Base-by-base conservation (phyloP, 2,329 filamentous ascomycete species). In the Incumbomyces lentus region DNA sequence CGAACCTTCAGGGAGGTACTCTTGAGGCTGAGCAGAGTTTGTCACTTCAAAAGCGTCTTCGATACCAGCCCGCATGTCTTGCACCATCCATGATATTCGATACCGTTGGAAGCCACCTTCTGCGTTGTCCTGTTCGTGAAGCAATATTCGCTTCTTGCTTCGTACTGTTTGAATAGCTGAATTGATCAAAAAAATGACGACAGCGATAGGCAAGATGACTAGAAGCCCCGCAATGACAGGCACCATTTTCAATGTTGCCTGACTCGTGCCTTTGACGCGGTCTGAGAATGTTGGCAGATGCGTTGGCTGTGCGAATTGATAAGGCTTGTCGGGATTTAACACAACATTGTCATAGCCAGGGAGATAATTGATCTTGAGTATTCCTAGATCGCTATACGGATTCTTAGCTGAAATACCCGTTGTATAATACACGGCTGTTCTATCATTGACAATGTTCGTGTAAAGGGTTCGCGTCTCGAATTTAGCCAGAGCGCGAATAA, bases 381-480 rank as follows among this genome's bases (percentile, higher is more conserved):
- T 76, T 16, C 81, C 75, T 13, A 84, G 60, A 52, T 88, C 73
- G 0, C 73, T 73, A 59, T 80, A 96, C 0, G 88, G 89, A 58
- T 96, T 86, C 0, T 74, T 84, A 58, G 80, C 81, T 18, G 81
- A 74, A 38, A 95, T 86, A 16, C 73, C 74, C 0, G 87, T 86
- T 0, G 90, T 95, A 62, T 90, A 95, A 65, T 85, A 86, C 1
- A 82, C 78, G 3, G 86, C 86, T 37, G 78, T 86, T 46, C 81
- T 74, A 66, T 96, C 90, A 63, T 95, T 95, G 59, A 84, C 69
- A 39, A 94, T 81, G 60, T 96, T 96, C 35, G 83, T 75, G 63
- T 96, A 96, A 1, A 94, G 68, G 3, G 79, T 84, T 49, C 81
- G 82, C 46, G 84, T 74, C 61, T 81, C 78, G 68, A 96, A 96